Evolutionary conservation across 108 stramenopile genomes (phyloP), one percentile per base, ranked within the genome.

Genomic region (Cylindrotheca closterium): DNA sequence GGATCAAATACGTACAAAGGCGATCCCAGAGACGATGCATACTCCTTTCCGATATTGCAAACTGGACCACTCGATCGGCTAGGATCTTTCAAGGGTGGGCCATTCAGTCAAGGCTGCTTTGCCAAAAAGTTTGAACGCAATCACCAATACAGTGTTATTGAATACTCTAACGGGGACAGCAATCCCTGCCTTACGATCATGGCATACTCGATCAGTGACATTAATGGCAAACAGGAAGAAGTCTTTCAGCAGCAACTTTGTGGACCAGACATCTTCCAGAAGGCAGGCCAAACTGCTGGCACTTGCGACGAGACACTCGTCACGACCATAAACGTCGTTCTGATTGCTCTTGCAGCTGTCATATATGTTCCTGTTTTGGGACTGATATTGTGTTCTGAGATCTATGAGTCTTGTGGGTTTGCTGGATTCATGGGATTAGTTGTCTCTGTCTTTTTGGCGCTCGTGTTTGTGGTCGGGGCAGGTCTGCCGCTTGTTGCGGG

Each of bases 1-100:
- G 83, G 83, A 32, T 66, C 68, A 17, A 71, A 67, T 50, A 80
- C 83, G 10, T 73, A 79, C 67, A 79, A 73, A 58, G 80, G 80
- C 0, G 60, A 62, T 29, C 59, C 68, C 26, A 60, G 42, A 21
- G 62, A 55, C 12, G 29, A 51, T 29, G 74, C 71, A 4, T 57
- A 61, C 8, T 78, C 80, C 45, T 84, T 84, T 73, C 83, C 83
- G 15, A 28, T 84, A 2, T 27, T 84, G 2, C 79, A 79, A 45
- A 71, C 79, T 12, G 83, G 80, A 15, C 80, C 83, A 8, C 21
- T 81, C 2, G 61, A 80, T 42, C 80, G 80, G 10, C 60, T 67
- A 19, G 83, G 72, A 4, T 19, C 30, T 1, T 74, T 48, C 48
- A 73, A 24, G 74, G 79, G 23, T 17, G 62, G 37, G 33, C 59